Evolutionary conservation across 768 basidiomycete genomes (phyloP).

Genomic region (Mycena amicta): DNA sequence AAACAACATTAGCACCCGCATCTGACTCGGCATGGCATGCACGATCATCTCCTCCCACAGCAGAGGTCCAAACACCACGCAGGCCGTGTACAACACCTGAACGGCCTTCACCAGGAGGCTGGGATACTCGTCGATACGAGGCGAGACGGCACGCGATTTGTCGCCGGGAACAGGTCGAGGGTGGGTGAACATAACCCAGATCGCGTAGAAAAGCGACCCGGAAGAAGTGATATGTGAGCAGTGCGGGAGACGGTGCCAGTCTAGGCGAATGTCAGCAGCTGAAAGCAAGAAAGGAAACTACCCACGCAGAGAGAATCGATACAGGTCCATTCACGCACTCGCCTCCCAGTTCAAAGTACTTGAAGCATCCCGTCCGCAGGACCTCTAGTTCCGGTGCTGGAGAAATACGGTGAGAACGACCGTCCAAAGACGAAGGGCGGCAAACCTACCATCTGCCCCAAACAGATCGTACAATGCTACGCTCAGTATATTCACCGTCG

Average conservation of each 20-base stretch:
- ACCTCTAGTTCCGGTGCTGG: slow-evolving; percentile 63
- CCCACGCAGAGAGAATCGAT: slow-evolving; percentile 84
- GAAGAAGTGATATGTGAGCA: slow-evolving; percentile 93
- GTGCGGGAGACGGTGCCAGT: slow-evolving; percentile 73
- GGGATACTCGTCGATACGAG: slow-evolving; percentile 70
- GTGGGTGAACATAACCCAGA: slow-evolving; percentile 85
- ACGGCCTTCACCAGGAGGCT: slow-evolving; percentile 59
- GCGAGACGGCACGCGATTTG: slow-evolving; percentile 42
- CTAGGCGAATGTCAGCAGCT: slow-evolving; percentile 40
- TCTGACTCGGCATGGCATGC: slow-evolving; percentile 9
- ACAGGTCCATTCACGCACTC: slow-evolving; percentile 88
- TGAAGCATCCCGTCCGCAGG: slow-evolving; percentile 87
- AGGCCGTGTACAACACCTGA: slow-evolving; percentile 89
- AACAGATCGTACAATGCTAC: slow-evolving; percentile 94
- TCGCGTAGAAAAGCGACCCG: slow-evolving; percentile 91
- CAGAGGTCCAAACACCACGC: slow-evolving; percentile 85
- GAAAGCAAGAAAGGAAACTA: slow-evolving; percentile 6
- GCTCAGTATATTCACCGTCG: slow-evolving; percentile 91
- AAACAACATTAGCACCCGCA: slow-evolving; percentile 5
- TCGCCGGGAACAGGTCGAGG: slow-evolving; percentile 33
- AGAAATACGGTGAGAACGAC: slow-evolving; percentile 6
- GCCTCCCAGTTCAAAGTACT: slow-evolving; percentile 94
- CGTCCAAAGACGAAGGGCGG: neutral
- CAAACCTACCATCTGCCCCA: slow-evolving; percentile 75
- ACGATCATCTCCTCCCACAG: slow-evolving; percentile 77